Evolutionary conservation across 306 rosid species (phyloP), one percentile per base, ranked within the genome.

Genomic region (Arachis hypogaea): DNA sequence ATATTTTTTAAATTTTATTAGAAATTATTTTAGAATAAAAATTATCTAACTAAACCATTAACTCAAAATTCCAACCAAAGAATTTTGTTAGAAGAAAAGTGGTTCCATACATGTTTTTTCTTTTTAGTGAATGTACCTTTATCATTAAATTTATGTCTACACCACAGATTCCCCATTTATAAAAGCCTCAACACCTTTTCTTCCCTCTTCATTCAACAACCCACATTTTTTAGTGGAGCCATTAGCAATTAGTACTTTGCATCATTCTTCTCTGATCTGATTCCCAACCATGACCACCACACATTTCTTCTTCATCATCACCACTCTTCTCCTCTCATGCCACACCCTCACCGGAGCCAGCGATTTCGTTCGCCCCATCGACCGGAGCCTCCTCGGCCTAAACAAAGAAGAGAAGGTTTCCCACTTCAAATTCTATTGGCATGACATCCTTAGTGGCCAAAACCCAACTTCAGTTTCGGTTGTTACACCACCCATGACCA

Each of bases 351-450:
- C 50, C 2, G 64, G 69, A 2, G 2, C 57, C 11, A 0, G 69
- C 47, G 1, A 11, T 1, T 89, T 86, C 16, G 85, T 29, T 2
- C 86, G 67, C 7, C 59, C 56, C 5, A 7, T 85, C 0, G 79
- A 89, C 82, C 80, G 77, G 0, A 75, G 83, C 7, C 1, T 72
- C 10, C 18, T 85, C 0, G 86, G 83, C 45, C 62, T 88, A 0
- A 79, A 71, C 55, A 82, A 66, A 3, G 63, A 75, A 16, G 85
- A 88, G 47, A 90, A 85, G 52, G 86, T 90, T 0, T 86, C 86
- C 64, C 94, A 87, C 60, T 69, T 92, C 22, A 84, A 46, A 12
- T 41, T 92, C 49, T 92, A 86, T 16, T 90, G 89, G 88, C 96
- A 90, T 7, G 96, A 92, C 57, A 55, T 90, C 2, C 1, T 79